Evolutionary conservation across 2,329 filamentous ascomycete species (phyloP), one percentile per base, ranked within the genome.

Genomic region (Ascocoryne sarcoides): DNA sequence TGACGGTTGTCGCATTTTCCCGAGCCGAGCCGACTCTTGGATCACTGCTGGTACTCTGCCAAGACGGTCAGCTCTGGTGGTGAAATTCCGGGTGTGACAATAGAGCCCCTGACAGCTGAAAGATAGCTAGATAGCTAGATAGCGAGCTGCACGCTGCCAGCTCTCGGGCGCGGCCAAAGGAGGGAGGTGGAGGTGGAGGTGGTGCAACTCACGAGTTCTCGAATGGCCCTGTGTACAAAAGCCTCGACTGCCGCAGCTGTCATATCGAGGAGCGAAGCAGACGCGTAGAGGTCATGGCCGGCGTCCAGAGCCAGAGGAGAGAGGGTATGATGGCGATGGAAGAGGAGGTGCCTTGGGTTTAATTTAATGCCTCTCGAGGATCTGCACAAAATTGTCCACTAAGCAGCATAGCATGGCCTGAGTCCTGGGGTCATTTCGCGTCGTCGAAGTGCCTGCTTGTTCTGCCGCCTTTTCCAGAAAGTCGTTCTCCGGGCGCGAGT

Each of bases 11-110:
- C 2, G 60, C 56, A 50, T 64, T 64, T 38, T 66, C 59, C 31
- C 67, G 63, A 21, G 62, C 59, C 32, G 66, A 69, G 21, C 66
- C 68, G 32, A 69, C 54, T 38, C 67, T 59, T 5, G 58, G 57
- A 49, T 71, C 68, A 14, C 32, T 39, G 34, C 32, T 35, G 23
- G 26, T 46, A 23, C 50, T 42, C 49, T 53, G 26, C 39, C 44
- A 29, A 14, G 3, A 10, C 9, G 7, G 39, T 41, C 39, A 32
- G 39, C 23, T 26, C 14, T 9, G 12, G 29, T n/a, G 4, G 10
- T 10, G 4, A 17, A 30, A 37, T 15, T 36, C 15, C 19, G 5
- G n/a, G n/a, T n/a, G n/a, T n/a, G n/a, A n/a, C n/a, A n/a, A n/a
- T n/a, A n/a, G n/a, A n/a, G 28, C 33, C 36, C 32, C 37, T 16